Base-by-base conservation (phyloP, 805 yeast genomes). In the Zygotorulaspora florentina region DNA sequence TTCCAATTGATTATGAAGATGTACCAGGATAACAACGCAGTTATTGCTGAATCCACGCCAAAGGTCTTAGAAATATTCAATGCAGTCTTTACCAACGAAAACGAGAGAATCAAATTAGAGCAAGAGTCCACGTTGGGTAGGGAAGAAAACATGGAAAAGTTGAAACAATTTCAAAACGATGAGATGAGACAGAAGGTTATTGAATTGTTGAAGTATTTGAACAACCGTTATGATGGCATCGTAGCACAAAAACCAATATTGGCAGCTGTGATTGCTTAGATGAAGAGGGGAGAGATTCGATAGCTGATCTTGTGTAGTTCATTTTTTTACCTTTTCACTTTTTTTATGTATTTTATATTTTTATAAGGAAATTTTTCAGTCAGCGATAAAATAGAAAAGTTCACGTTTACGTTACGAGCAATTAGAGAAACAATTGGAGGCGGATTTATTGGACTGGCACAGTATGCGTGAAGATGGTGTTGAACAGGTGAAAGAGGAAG, bases 81-180 rank as follows among this genome's bases (percentile, higher is more conserved):
- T 36, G 71, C 73, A 49, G 85, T 87, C 18, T 87, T 88, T 64
- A 66, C 76, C 44, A 84, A 85, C 65, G 95, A 88, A 62, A 73
- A 76, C 49, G 95, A 85, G 63, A 77, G 83, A 64, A 77, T 80
- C 51, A 82, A 79, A 64, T 71, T 85, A 60, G 79, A 79, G 53
- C 75, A 73, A 64, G 85, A 85, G 62, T 80, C 88, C 46, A 86
- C 95, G 23, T 71, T 87, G 58, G 95, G 95, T 48, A 83, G 93
- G 74, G 96, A 86, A 66, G 88, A 83, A 65, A 80, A 82, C 67
- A 74, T 83, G 61, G 91, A 85, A 55, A 75, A 83, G 64, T 72
- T 80, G 66, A 85, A 80, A 66, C 96, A 87, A 68, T 88, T 89
- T 68, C 84, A 80, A 55, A 73, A 72, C 47, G 85, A 76, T 13